Base-by-base conservation (phyloP, 192 early-diverging fungal genomes). In the Spinellus fusiger region DNA sequence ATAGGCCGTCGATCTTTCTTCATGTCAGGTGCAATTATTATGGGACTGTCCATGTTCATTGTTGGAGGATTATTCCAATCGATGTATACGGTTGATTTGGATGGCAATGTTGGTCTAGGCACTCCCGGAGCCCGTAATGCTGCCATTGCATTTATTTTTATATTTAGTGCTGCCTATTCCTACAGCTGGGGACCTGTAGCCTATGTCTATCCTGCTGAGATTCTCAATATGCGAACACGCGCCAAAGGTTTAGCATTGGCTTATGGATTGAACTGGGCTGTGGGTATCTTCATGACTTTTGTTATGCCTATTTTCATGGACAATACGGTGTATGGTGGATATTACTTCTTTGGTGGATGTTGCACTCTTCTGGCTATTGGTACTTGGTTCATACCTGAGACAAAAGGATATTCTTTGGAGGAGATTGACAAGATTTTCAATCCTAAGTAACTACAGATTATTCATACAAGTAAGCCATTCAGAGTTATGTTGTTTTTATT, bases 401-500 rank as follows among this genome's bases (percentile, higher is more conserved):
- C 93, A 62, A 90, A 87, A 73, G 84, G 87, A 38, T 73, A 81
- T 20, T 80, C 88, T 22, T 79, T 96, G 54, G 93, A 96, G 68
- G 88, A 95, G 61, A 91, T 96, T 82, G 93, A 95, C 56, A 73
- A 84, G 15, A 72, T 95, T 34, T 95, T 90, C 62, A 54, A 67
- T 56, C 59, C 52, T 50, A 59, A 23, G 18, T 13, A 2, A n/a
- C 18, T 18, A 18, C 40, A 12, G 18, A 44, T 37, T 13, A 9
- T 32, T 60, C 22, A 23, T 60, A 34, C 50, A 26, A 32, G 33
- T 35, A 22, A 26, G 54, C 27, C 22, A 27, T 38, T 38, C 20
- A 26, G 32, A 22, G 2, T 56, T 9, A 4, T 37, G 3, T 56
- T 38, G 5, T 55, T 53, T 27, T n/a, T 44, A 23, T 54, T 55